phyloP scores from a whole-genome alignment of 2,329 filamentous ascomycete species.

The Fusarium abutilonis region DNA sequence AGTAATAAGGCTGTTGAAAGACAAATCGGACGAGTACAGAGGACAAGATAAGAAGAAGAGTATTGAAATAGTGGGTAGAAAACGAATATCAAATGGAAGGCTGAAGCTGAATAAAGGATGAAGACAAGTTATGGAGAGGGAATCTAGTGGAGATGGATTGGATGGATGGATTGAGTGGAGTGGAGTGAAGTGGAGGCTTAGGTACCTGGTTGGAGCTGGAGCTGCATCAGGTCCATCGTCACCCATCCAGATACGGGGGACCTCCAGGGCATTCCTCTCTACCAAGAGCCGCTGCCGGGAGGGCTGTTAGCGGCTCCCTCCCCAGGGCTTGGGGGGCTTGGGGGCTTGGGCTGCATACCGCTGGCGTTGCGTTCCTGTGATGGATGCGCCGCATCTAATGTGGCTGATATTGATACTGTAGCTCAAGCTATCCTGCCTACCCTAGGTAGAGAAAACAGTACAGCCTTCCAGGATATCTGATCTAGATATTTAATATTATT shows the following conservation, averaged over 20 bases:
- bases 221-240: constrained; percentile 33
- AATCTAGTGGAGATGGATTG: constrained; percentile 13
- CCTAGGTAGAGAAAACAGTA: not conserved
- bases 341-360: no score
- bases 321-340: no score
- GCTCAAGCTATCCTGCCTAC: constrained; percentile 1
- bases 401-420: constrained; percentile 16
- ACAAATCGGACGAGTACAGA: constrained; percentile 1
- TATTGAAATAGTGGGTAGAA: constrained; percentile 14
- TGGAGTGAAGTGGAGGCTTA: no score
- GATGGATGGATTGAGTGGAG: constrained; percentile 1
- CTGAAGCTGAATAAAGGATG: constrained; percentile 19
- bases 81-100: constrained; percentile 13
- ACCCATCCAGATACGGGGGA: constrained; percentile 22
- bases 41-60: constrained; percentile 5
- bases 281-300: constrained; percentile 20
- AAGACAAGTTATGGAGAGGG: constrained; percentile 28
- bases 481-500: no score
- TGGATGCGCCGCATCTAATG: not conserved
- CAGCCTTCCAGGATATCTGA: no score
- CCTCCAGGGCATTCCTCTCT: constrained; percentile 33
- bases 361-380: no score
- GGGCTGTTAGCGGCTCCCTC: constrained; percentile 4
- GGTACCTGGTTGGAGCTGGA: no score
- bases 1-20: not conserved